Base-by-base conservation (phyloP, 352 stramenopile genomes). In the Globisporangium ultimum region DNA sequence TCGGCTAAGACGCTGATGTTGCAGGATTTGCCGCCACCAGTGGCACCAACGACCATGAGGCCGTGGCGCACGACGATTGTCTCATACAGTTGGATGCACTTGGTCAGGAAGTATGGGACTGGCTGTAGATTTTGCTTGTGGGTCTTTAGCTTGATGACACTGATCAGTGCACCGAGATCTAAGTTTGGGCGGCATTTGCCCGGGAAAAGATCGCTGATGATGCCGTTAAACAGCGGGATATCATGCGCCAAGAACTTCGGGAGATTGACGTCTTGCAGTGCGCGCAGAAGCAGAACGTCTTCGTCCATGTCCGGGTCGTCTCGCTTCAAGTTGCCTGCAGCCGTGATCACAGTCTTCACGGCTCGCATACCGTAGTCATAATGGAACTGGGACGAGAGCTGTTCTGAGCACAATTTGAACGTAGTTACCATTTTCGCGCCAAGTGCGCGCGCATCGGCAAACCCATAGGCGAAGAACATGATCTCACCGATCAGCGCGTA, bases 201-300 rank as follows among this genome's bases (percentile, higher is more conserved):
- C 0, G 95, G 94, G 61, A 98, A 98, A 13, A 98, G 74, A 66
- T 98, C 95, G 52, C 78, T 96, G 53, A 97, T 96, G 58, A 98
- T 98, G 42, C 95, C 95, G 46, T 96, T 95, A 67, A 98, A 98
- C 8, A 98, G 72, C 20, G 91, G 91, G 45, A 98, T 96, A 68
- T 98, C 95, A 46, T 97, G 93, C 2, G 84, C 89, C 13, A 98
- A 61, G 67, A 98, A 98, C 58, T 98, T 98, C 0, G 95, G 90
- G 34, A 98, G 67, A 60, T 98, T 98, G 9, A 98, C 95, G 58
- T 98, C 95, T 57, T 98, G 96, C 41, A 98, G 84, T 2, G 93
- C 90, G 10, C 93, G 77, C 17, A 98, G 63, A n/a, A 98, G 68
- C 12, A 98, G 67, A 4, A 98, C 86, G 41, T 98, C 92, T 63